phyloP scores from a whole-genome alignment of 257 asterid species.

The Solanum piurae region DNA sequence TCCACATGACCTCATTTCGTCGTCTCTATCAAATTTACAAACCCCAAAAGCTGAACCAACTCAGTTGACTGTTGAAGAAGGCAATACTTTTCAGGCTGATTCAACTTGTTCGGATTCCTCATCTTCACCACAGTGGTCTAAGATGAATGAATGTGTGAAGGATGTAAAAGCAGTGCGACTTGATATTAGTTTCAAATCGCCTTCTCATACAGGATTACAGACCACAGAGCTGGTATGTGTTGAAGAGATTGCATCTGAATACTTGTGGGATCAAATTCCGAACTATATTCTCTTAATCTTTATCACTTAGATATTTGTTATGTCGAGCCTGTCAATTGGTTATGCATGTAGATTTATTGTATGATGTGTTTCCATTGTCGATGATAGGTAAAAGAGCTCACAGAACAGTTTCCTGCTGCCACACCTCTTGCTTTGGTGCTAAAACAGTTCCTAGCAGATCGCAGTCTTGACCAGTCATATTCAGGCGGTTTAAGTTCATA shows the following conservation, averaged over 20 bases:
- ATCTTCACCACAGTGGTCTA: conserved; percentile 32
- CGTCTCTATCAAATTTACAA: conserved; percentile 38
- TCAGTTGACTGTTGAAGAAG: conserved; percentile 33
- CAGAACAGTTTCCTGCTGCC: conserved; percentile 86
- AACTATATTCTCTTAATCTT: background rate
- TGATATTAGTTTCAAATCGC: conserved; percentile 96
- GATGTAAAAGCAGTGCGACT: conserved; percentile 77
- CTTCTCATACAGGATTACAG: conserved; percentile 94
- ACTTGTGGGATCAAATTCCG: conserved; percentile 1
- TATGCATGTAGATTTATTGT: background rate
- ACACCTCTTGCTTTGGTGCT: conserved; percentile 88
- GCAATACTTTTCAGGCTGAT: conserved; percentile 38
- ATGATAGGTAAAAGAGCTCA: conserved; percentile 81
- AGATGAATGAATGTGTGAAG: conserved; percentile 25
- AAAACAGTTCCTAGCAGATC: conserved; percentile 97
- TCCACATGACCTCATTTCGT: conserved; percentile 63
- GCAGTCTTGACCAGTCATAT: conserved; percentile 92
- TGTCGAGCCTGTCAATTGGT: background rate
- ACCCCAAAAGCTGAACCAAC: conserved; percentile 40
- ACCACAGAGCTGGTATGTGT: conserved; percentile 86
- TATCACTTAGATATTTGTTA: background rate
- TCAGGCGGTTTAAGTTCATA: conserved; percentile 98
- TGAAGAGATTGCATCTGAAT: background rate
- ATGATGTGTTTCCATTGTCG: background rate
- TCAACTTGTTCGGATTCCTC: conserved; percentile 28